Base-by-base conservation (phyloP, 495 filamentous ascomycete genomes). In the Talaromyces liani region DNA sequence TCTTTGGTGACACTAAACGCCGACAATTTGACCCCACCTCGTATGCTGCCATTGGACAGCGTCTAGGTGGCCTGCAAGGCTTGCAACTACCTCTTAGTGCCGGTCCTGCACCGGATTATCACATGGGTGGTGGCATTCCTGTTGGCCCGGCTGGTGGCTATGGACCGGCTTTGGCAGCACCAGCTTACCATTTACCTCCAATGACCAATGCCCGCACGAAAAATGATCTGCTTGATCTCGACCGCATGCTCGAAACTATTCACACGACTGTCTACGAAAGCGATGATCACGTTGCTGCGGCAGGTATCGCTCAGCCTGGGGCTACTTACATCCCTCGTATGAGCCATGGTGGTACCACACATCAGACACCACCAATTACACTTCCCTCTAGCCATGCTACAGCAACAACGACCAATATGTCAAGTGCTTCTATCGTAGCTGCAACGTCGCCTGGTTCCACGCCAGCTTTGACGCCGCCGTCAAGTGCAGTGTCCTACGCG, bases 251-350 rank as follows among this genome's bases (percentile, higher is more conserved):
- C 41, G 91, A 96, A 74, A 91, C 97, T 75, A 92, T 98, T 82
- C 92, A 97, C 69, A 83, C 87, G 65, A 96, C 93, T 7, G 89
- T 97, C 29, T 98, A 97, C 71, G 93, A 97, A 74, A 93, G 85
- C 69, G 87, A 92, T 24, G 89, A 90, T 68, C 84, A 89, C 14
- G 82, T 89, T 3, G 87, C 90, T 14, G 88, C 89, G 1, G 87
- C 88, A 34, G 90, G 89, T 58, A 80, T 91, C 57, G 84, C 86
- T 45, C 87, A 90, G 65, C 84, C 88, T 24, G 88, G 83, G 53
- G 79, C 84, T 27, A 86, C 90, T 67, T 87, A 86, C 63, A 74
- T 88, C 10, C 82, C 83, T 71, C 76, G 69, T 20, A 77, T 74
- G 33, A 82, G 82, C 72, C 88, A 87, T 71, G 89, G 86, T 25